Base-by-base conservation (phyloP, 495 filamentous ascomycete species). In the Cercophora newfieldiana region DNA sequence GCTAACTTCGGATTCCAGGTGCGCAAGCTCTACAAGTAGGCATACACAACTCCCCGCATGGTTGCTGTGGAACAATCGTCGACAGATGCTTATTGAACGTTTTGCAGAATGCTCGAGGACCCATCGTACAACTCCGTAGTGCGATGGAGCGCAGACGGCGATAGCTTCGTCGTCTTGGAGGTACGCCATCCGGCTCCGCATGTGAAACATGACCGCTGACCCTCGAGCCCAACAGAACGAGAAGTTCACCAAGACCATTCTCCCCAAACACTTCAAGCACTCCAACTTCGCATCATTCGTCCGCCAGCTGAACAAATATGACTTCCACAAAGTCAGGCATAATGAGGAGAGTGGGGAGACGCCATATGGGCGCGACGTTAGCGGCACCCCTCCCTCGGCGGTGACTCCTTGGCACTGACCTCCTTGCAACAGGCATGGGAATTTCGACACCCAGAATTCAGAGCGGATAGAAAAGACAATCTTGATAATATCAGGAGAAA, bases 231-330 rank as follows among this genome's bases (percentile, higher is more conserved):
- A 22, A 57, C 75, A 97, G 95, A 97, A 95, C 77, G 96, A 98
- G 73, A 95, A 96, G 76, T 99, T 99, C 73, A 98, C 95, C 53
- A 98, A 97, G 77, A 89, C 90, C 56, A 97, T 99, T 69, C 85
- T 99, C 21, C 96, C 95, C 0, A 97, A 97, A 74, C 95, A 99
- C 75, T 98, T 98, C 84, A 99, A 98, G 80, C 94, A 98, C 78
- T 96, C 92, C 87, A 99, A 99, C 75, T 98, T 99, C 76, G 95
- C 96, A 49, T 97, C 93, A 80, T 99, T 99, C 70, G 95, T 99
- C 50, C 91, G 95, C 70, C 95, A 99, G 77, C 81, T 99, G 56
- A 99, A 99, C 82, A 99, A 99, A 75, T 99, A 97, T 78, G 95
- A 98, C 77, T 99, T 99, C 69, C 96, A 98, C 81, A 99, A 99